phyloP scores from a whole-genome alignment of 257 asterid genomes.

The Asclepias syriaca region DNA sequence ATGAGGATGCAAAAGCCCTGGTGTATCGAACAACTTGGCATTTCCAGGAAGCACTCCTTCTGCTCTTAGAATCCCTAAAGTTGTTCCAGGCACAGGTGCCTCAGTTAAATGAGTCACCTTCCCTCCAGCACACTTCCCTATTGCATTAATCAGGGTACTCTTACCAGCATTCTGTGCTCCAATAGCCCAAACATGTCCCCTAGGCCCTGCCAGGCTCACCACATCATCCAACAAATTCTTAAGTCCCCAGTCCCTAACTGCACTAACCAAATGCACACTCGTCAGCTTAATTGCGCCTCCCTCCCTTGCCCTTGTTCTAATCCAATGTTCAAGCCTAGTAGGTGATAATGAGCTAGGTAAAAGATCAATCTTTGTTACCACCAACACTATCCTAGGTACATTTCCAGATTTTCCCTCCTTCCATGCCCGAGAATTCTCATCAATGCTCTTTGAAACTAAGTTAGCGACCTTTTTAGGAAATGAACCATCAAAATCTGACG shows the following conservation, averaged over 20 bases:
- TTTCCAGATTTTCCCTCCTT: slow-evolving; percentile 85
- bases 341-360: slow-evolving; percentile 82
- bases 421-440: slow-evolving; percentile 68
- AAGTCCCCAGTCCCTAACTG: slow-evolving; percentile 81
- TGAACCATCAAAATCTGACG: slow-evolving; percentile 80
- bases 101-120: slow-evolving; percentile 68
- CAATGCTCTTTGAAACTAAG: slow-evolving; percentile 51
- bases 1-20: slow-evolving; percentile 87
- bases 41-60: slow-evolving; percentile 92
- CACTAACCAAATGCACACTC: slow-evolving; percentile 80
- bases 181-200: slow-evolving; percentile 90
- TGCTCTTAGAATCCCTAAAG: slow-evolving; percentile 75
- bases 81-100: slow-evolving; percentile 88
- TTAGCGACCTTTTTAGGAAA: slow-evolving; percentile 75
- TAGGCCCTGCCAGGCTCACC: slow-evolving; percentile 57
- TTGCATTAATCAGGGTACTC: slow-evolving; percentile 72
- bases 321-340: slow-evolving; percentile 81
- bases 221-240: slow-evolving; percentile 76
- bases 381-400: slow-evolving; percentile 65
- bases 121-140: slow-evolving; percentile 58
- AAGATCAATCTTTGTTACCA: slow-evolving; percentile 79
- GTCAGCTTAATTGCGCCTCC: slow-evolving; percentile 64
- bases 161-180: slow-evolving; percentile 97
- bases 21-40: slow-evolving; percentile 83
- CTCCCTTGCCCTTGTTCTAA: slow-evolving; percentile 74